A percentile compares a stretch with the other conserved stretches of the same genome.
Evolutionary conservation across 1,139 yeast genomes (phyloP).

Genomic region (Sugiyamaella grinbergsii): DNA sequence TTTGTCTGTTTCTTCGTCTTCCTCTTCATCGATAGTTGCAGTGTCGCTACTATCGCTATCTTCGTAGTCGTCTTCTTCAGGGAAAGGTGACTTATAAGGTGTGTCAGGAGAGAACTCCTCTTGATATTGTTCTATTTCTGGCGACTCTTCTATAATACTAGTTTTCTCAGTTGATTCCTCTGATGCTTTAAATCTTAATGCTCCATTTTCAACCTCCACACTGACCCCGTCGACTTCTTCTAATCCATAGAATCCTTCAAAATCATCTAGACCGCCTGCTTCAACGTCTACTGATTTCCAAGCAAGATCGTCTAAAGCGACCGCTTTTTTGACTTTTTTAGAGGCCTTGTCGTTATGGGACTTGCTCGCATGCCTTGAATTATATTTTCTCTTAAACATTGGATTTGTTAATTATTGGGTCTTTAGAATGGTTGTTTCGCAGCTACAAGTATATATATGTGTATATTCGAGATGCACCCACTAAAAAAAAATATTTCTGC

Average conservation of each 20-base stretch:
- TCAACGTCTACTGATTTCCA: constrained; percentile 89
- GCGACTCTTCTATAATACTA: constrained; percentile 2
- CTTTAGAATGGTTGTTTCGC: too few species aligned
- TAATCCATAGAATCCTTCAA: constrained; percentile 86
- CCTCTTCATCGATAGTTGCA: constrained; percentile 25
- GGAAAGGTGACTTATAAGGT: constrained; percentile 31
- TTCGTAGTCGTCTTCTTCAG: constrained; percentile 31
- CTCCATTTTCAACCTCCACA: constrained; percentile 55
- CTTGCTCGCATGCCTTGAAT: neutral
- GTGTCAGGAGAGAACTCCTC: neutral
- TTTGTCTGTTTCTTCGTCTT: constrained; percentile 25
- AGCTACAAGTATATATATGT: too few species aligned
- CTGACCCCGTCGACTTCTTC: constrained; percentile 95
- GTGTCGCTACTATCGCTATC: constrained; percentile 25
- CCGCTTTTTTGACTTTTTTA: constrained; percentile 16
- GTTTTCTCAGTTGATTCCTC: too few species aligned
- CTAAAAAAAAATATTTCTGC: neutral
- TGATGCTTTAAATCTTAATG: constrained; percentile 35
- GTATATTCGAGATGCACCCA: too few species aligned
- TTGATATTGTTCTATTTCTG: too few species aligned
- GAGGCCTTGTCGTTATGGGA: neutral
- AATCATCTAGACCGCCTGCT: constrained; percentile 72
- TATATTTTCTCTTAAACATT: neutral
- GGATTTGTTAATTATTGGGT: too few species aligned
- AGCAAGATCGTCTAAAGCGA: constrained; percentile 36